Evolutionary conservation across 495 filamentous ascomycete species (phyloP), one percentile per base, ranked within the genome.

Genomic region (Penicillium coffeae): DNA sequence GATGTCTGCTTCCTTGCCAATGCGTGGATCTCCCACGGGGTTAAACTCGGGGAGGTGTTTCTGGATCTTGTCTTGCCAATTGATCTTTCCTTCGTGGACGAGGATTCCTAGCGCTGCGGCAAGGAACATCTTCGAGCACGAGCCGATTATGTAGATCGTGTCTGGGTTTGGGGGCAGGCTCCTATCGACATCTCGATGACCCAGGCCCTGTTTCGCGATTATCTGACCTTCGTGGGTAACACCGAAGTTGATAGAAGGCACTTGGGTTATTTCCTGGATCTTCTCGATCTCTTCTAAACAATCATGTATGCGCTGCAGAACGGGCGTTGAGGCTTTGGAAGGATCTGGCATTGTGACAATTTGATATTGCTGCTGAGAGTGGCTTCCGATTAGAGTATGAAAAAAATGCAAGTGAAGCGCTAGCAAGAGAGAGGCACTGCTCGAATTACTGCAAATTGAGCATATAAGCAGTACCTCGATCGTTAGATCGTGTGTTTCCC

Each of bases 91-190:
- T 27, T 70, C 59, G 5, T 56, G 48, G 13, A 70, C 64, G n/a
- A 74, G 35, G 10, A 66, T 65, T 0, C 53, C 68, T 3, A 72
- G 44, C 1, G 61, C 54, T 8, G 60, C 53, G 21, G 62, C 58
- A 6, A 62, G 63, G 35, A 75, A 57, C 18, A 64, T 58, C 44
- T 75, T 70, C 2, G 64, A 63, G 34, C 69, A 59, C 3, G 66
- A 68, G 1, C 64, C 70, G 42, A 74, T 58, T 30, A 64, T 50
- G 42, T 73, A 69, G 2, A 60, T 50, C 0, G 68, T 69, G 33
- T 72, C 52, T 4, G 52, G n/a, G 30, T 69, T 40, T 6, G 53
- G 30, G 13, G 47, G 14, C 1, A 38, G 38, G 16, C 8, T 47
- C 8, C 10, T 10, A 12, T 43, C 40, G 5, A 48, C 25, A 38